A percentile compares a stretch with the other conserved stretches of the same genome.
Evolutionary conservation across 108 stramenopile species (phyloP).

Genomic region (Cyclostephanos invisitatus): DNA sequence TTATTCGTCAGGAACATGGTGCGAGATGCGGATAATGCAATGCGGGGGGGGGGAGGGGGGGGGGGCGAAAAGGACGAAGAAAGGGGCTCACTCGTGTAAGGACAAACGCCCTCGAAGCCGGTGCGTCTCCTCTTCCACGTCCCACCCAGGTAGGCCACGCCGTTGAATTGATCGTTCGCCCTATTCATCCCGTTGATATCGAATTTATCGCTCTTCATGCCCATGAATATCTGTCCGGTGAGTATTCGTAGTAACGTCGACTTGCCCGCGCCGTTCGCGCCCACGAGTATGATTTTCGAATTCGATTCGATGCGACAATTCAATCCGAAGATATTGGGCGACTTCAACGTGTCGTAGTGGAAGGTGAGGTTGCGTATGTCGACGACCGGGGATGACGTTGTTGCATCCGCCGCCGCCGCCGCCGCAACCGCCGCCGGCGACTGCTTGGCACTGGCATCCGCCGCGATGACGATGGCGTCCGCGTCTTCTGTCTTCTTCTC

Average conservation of each 20-base stretch:
- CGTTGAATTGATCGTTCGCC: constrained; percentile 46
- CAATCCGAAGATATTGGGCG: constrained; percentile 17
- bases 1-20: too few species aligned
- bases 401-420: too few species aligned
- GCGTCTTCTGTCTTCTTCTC: constrained; percentile 5
- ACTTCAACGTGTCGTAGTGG: constrained; percentile 14
- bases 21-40: too few species aligned
- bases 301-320: constrained; percentile 24
- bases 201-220: constrained; percentile 34
- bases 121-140: constrained; percentile 52
- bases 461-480: background rate
- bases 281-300: constrained; percentile 38
- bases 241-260: constrained; percentile 47
- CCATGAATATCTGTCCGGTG: constrained; percentile 31
- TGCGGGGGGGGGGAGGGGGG: too few species aligned
- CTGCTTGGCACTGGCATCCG: background rate
- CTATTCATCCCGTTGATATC: constrained; percentile 17
- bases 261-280: constrained; percentile 59
- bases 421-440: too few species aligned
- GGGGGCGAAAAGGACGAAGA: background rate
- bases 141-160: constrained; percentile 49
- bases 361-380: constrained; percentile 22
- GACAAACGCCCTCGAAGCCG: constrained; percentile 51
- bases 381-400: constrained; percentile 2
- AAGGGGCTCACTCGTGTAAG: constrained; percentile 37